These are phyloP conservation scores for Henckelia pumila DNA, from an alignment of 257 asterid genomes.

Conservation along the genomic window DNA sequence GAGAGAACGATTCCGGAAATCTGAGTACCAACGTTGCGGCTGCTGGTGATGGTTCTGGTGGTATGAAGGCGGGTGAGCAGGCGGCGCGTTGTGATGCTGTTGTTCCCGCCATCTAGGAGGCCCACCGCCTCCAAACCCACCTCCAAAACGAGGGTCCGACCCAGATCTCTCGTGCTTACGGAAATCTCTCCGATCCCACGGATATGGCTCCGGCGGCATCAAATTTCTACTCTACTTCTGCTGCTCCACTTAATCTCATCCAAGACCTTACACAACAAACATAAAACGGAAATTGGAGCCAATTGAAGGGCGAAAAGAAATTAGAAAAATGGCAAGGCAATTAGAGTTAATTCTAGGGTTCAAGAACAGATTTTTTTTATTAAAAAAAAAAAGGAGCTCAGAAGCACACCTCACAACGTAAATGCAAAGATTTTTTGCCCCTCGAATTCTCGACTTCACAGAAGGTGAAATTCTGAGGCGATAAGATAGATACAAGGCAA, in stretches of 20 bases:
- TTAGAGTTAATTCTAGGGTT: background rate
- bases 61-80: constrained; percentile 38
- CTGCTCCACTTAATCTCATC: background rate
- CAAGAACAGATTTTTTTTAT: background rate
- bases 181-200: constrained; percentile 97
- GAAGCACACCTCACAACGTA: background rate
- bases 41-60: constrained; percentile 37
- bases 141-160: constrained; percentile 48
- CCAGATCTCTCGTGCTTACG: constrained; percentile 87
- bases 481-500: constrained; percentile 22
- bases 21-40: constrained; percentile 65
- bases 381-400: background rate
- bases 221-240: constrained; percentile 24
- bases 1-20: constrained; percentile 65
- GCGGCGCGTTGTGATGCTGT: constrained; percentile 47
- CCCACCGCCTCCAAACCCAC: constrained; percentile 50
- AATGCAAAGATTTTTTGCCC: background rate
- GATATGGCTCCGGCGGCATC: constrained; percentile 95
- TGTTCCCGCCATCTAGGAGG: constrained; percentile 76
- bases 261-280: background rate
- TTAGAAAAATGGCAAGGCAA: background rate
- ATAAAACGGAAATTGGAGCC: background rate
- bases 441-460: background rate
- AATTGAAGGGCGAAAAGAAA: background rate
- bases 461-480: constrained; percentile 25